phyloP scores from a whole-genome alignment of 78 protist species.

The Dictyostelium citrinum region DNA sequence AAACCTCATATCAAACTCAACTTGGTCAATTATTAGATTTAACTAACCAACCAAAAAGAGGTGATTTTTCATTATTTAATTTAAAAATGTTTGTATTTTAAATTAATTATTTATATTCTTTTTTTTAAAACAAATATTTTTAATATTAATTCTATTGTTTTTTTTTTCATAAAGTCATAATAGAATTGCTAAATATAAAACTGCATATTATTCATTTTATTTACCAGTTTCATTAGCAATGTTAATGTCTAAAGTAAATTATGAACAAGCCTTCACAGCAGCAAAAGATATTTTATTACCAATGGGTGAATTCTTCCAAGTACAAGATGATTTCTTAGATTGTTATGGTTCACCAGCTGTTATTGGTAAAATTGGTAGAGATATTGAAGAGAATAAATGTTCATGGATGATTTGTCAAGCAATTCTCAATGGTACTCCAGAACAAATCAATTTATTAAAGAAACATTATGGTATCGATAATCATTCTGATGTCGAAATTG shows the following conservation, averaged over 20 bases:
- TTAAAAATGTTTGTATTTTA: constrained; percentile 93
- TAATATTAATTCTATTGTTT: too few species aligned
- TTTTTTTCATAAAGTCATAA: neutral
- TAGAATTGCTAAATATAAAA: constrained; percentile 96
- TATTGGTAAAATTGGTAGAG: neutral
- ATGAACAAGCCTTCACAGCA: constrained; percentile 32
- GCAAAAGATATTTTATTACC: constrained; percentile 87
- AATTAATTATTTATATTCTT: constrained; percentile 5
- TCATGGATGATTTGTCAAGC: constrained; percentile 20
- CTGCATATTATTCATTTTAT: constrained; percentile 98
- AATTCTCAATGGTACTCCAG: neutral
- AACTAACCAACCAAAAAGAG: constrained; percentile 86
- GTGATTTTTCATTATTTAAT: neutral
- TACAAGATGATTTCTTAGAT: constrained; percentile 14
- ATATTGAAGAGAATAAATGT: constrained; percentile 13
- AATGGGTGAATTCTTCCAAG: constrained; percentile 96
- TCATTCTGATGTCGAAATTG: neutral
- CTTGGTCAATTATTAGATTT: neutral
- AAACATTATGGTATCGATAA: neutral
- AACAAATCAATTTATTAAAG: neutral
- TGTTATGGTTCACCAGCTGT: neutral
- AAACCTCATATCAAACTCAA: neutral
- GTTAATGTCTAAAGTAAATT: constrained; percentile 80
- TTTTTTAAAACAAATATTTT: too few species aligned
- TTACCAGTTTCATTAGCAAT: constrained; percentile 95